phyloP scores from a whole-genome alignment of 2,329 filamentous ascomycete genomes.

The Diaporthe sp. region DNA sequence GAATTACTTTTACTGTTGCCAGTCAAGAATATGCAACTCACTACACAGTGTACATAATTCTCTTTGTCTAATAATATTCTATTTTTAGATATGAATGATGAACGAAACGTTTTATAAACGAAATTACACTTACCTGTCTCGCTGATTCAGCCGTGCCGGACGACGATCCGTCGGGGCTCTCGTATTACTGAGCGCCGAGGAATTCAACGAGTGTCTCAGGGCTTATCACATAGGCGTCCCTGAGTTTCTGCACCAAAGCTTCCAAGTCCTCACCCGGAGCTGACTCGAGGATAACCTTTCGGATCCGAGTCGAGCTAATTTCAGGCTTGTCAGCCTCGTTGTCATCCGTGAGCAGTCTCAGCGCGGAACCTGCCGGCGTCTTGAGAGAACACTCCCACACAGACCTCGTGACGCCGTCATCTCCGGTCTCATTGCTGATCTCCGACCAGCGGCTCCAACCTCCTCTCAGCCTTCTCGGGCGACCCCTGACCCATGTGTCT shows the following conservation, averaged over 20 bases:
- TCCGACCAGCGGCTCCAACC: background rate
- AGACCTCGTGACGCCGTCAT: background rate
- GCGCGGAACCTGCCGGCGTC: background rate
- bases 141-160: background rate
- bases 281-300: background rate
- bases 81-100: background rate
- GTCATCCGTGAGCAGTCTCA: background rate
- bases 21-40: too few relatives aligned
- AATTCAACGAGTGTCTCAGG: background rate
- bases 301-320: background rate
- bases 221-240: background rate
- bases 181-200: background rate
- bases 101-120: background rate
- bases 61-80: background rate
- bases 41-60: too few relatives aligned
- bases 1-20: too few relatives aligned
- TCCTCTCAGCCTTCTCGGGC: background rate
- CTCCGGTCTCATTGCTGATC: background rate
- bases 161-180: background rate
- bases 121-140: background rate
- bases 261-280: too few relatives aligned
- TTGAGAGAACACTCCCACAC: background rate
- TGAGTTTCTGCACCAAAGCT: background rate
- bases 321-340: too few relatives aligned
- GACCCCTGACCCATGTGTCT: background rate